A percentile compares a stretch with the other conserved stretches of the same genome.
phyloP scores from a whole-genome alignment of 805 yeast species.

The Cyberlindnera petersonii region DNA sequence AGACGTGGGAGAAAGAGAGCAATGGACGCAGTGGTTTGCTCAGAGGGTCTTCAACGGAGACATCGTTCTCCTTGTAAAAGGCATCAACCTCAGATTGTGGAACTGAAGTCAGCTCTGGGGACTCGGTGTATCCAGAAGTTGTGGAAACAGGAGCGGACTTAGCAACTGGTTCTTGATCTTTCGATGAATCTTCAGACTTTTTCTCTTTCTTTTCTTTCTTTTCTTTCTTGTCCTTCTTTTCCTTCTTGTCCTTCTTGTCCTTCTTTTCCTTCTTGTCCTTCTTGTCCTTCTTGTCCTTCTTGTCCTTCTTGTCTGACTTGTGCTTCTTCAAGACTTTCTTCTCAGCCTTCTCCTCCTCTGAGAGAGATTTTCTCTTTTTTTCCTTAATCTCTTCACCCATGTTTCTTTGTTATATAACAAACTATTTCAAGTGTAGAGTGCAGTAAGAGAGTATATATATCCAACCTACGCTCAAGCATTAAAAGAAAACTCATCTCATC shows the following conservation, averaged over 20 bases:
- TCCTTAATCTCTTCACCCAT: constrained; percentile 27
- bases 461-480: not conserved
- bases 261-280: constrained; percentile 23
- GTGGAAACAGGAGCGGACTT: constrained; percentile 5
- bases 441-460: not conserved
- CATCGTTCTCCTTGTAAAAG: constrained; percentile 69
- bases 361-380: constrained; percentile 26
- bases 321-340: no score
- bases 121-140: constrained; percentile 33
- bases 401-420: no score
- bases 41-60: constrained; percentile 68
- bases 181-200: constrained; percentile 25
- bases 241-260: constrained; percentile 26
- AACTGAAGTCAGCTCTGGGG: constrained; percentile 35
- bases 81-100: constrained; percentile 55
- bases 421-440: no score
- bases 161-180: constrained; percentile 26
- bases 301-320: constrained; percentile 29
- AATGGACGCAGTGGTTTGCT: constrained; percentile 59
- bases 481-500: constrained; percentile 5
- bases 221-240: constrained; percentile 35
- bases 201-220: constrained; percentile 30
- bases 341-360: constrained; percentile 32
- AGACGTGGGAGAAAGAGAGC: constrained; percentile 59
- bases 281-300: constrained; percentile 17